Evolutionary conservation across 2,329 filamentous ascomycete genomes (phyloP), one percentile per base, ranked within the genome.

Genomic region (Akanthomyces dipterigenus): DNA sequence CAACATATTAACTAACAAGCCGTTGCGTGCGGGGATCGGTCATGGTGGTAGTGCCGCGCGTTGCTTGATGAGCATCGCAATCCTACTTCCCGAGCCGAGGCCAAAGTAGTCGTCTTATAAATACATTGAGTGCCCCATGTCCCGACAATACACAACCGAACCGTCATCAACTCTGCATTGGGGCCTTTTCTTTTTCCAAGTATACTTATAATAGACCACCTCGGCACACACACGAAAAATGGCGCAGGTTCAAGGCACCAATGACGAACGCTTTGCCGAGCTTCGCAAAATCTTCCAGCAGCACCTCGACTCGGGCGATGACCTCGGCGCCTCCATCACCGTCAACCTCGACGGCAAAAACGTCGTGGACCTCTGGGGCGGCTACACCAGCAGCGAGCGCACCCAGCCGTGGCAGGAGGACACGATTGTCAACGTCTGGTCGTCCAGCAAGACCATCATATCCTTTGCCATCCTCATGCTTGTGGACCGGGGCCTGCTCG

Each of bases 331-430:
- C n/a, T 77, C 75, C 0, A 67, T 81, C 22, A 70, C 66, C 24
- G 70, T 80, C 50, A 77, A 71, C 58, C 66, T 78, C 12, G 68
- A 74, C 53, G 78, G 77, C n/a, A 61, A 72, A 18, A 69, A 71
- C 20, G 76, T 77, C 12, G 65, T 80, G 18, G 76, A 81, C 62
- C 63, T 80, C 18, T 80, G 76, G 76, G 78, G 75, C 18, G 78
- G 77, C 2, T 69, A 72, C 60, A 63, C 66, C 4, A 75, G 77
- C 60, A 55, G 63, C 7, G 67, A 60, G 1, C 66, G 65, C 1
- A 73, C 66, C 1, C 60, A 65, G 1, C 69, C 70, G 3, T 80
- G 78, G 78, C 64, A 67, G 5, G 54, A 70, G 50, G 70, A 79
- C 64, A 80, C 77, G 8, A 70, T 79, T 34, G 63, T 66, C 16